Evolutionary conservation across 306 rosid genomes (phyloP).

Genomic region (Casuarina cunninghamiana): DNA sequence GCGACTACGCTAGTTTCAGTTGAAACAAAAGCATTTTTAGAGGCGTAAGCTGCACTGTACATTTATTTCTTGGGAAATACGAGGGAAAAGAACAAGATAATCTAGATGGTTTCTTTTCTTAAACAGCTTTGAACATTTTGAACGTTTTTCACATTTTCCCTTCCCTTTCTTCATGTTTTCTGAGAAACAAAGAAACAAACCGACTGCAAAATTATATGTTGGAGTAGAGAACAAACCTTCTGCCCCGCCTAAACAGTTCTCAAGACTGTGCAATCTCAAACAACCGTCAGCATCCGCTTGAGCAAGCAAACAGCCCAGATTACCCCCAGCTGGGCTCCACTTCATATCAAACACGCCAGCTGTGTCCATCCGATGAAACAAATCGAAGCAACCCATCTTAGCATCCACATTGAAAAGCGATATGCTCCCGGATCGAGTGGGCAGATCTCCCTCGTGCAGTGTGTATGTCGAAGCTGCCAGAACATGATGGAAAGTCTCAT

Average conservation of each 20-base stretch:
- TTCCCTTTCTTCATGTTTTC: background rate
- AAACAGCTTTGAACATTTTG: background rate
- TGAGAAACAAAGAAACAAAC: background rate
- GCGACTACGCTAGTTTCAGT: background rate
- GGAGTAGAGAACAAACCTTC: constrained; percentile 46
- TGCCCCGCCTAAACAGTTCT: constrained; percentile 34
- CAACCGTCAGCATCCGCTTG: constrained; percentile 85
- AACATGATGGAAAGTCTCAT: constrained; percentile 46
- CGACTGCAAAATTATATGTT: background rate
- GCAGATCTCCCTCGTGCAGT: constrained; percentile 68
- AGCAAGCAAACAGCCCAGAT: constrained; percentile 54
- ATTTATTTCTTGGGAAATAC: background rate
- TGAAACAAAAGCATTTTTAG: background rate
- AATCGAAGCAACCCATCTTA: constrained; percentile 39
- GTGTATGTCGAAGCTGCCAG: constrained; percentile 84
- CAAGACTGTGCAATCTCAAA: constrained; percentile 63
- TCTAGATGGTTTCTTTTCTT: background rate
- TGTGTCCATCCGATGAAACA: constrained; percentile 49
- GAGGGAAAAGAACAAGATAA: background rate
- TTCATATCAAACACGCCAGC: constrained; percentile 80
- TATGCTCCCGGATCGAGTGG: constrained; percentile 70
- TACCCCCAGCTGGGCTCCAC: constrained; percentile 64
- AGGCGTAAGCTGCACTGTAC: background rate
- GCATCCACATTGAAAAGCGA: constrained; percentile 57
- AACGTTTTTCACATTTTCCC: background rate